Evolutionary conservation across 331 rosid species (phyloP).

Genomic region (Acacia concinna): DNA sequence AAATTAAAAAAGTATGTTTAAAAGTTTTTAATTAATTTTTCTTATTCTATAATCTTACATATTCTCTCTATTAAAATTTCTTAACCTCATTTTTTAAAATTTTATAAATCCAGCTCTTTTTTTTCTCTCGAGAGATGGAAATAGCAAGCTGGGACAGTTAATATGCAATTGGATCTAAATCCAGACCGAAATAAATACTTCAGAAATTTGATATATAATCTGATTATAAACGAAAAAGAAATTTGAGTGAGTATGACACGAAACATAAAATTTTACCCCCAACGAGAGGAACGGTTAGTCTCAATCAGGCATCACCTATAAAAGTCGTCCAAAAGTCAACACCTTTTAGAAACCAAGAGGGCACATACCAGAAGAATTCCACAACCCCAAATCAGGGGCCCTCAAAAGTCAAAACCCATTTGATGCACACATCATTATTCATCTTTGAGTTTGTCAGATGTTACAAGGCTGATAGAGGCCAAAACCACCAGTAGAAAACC

Average conservation of each 20-base stretch:
- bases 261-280: background rate
- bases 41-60: too few species aligned
- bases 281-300: background rate
- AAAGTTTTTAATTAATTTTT: too few species aligned
- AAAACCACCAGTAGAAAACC: slow-evolving; percentile 15
- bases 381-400: background rate
- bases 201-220: background rate
- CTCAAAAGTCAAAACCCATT: background rate
- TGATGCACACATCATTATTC: background rate
- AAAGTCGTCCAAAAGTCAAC: background rate
- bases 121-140: too few species aligned
- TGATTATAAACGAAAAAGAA: background rate
- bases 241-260: background rate
- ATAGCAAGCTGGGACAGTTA: background rate
- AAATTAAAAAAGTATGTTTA: too few species aligned
- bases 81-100: too few species aligned
- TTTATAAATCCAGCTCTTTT: too few species aligned
- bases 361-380: background rate
- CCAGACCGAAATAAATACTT: background rate
- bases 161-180: background rate
- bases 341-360: background rate
- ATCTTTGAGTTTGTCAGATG: background rate
- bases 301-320: background rate
- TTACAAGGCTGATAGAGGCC: background rate
- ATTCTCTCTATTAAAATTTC: too few species aligned